Base-by-base conservation (phyloP, 2,329 filamentous ascomycete genomes). In the Esteya vermicola region DNA sequence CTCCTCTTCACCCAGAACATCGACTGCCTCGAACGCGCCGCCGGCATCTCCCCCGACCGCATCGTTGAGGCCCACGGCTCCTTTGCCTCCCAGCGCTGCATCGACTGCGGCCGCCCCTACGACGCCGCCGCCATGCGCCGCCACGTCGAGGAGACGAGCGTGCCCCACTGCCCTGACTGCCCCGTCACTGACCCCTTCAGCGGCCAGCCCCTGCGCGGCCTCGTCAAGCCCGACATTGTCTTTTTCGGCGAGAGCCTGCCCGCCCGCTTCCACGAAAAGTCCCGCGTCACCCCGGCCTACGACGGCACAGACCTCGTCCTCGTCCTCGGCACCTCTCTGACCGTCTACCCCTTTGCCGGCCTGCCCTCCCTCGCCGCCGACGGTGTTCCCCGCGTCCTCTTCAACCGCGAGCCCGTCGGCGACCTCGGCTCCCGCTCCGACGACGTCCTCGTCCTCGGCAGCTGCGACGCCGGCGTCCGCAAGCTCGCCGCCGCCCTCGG, bases 1-100 rank as follows among this genome's bases (percentile, higher is more conserved):
- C 91, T 86, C 65, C 73, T 91, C 39, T 98, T 96, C 58, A 95
- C 91, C 0, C 91, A 98, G 55, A 98, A 98, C 54, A 96, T 98
- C 49, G 91, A 98, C 62, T 94, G 86, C 52, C 70, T 98, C 12
- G 91, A 98, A 61, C 75, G 88, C 19, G 70, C 75, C 49, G 91
- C 89, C 12, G 91, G 91, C 21, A 78, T 98, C 1, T 83, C 86
- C 0, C 69, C 65, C 0, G 77, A 89, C 3, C 78, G 73, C 57
- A 88, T 98, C 37, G 70, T 98, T 25, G 89, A 96, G 60, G 91
- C 91, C 0, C 91, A 98, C 57, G 91, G 91, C 34, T 94, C 85
- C 56, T 98, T 96, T 56, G 89, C 89, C 19, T 75, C 73, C 1
- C 89, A 96, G 60, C 73, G 80, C 48, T 98, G 91, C 57, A 88